These are phyloP conservation scores for Phylloporus sp. DNA, from an alignment of 768 basidiomycete species.

Conservation along the genomic window DNA sequence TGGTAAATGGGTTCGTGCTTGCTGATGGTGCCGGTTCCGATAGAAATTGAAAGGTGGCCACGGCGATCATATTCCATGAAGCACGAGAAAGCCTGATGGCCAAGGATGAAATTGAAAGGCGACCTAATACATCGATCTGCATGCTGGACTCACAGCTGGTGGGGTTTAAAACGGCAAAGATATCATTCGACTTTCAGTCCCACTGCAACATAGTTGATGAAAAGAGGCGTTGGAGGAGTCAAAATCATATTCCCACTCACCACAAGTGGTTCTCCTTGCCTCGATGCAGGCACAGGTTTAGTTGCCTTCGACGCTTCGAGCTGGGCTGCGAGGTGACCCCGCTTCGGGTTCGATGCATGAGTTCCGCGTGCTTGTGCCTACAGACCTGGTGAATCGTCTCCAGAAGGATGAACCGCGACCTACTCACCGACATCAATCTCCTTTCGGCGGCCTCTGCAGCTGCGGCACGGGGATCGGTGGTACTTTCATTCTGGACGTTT, in stretches of 20 bases:
- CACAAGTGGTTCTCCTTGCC: conserved; percentile 40
- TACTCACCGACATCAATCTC: conserved; percentile 50
- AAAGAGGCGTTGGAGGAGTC: conserved; percentile 20
- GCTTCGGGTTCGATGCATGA: conserved; percentile 41
- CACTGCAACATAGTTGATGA: conserved; percentile 35
- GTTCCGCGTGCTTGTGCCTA: conserved; percentile 42
- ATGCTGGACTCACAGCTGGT: conserved; percentile 22
- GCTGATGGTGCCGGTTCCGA: conserved; percentile 31
- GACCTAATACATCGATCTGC: conserved; percentile 18
- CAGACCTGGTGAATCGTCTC: conserved; percentile 21
- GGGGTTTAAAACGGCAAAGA: conserved; percentile 18
- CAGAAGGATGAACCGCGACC: conserved; percentile 9
- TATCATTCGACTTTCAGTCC: conserved; percentile 33
- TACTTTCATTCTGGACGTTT: conserved; percentile 21
- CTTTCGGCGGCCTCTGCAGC: conserved; percentile 61
- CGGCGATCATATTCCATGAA: conserved; percentile 30
- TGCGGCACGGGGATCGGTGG: conserved; percentile 45
- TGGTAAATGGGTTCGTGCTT: conserved; percentile 19
- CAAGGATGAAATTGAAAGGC: conserved; percentile 22
- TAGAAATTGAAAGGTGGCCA: conserved; percentile 23
- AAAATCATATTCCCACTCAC: conserved; percentile 32
- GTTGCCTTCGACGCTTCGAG: conserved; percentile 37
- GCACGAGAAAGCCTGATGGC: conserved; percentile 35
- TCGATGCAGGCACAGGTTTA: conserved; percentile 34
- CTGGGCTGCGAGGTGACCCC: conserved; percentile 40